Evolutionary conservation across 2,329 filamentous ascomycete species (phyloP), one percentile per base, ranked within the genome.

Genomic region (Calonectria henricotiae): DNA sequence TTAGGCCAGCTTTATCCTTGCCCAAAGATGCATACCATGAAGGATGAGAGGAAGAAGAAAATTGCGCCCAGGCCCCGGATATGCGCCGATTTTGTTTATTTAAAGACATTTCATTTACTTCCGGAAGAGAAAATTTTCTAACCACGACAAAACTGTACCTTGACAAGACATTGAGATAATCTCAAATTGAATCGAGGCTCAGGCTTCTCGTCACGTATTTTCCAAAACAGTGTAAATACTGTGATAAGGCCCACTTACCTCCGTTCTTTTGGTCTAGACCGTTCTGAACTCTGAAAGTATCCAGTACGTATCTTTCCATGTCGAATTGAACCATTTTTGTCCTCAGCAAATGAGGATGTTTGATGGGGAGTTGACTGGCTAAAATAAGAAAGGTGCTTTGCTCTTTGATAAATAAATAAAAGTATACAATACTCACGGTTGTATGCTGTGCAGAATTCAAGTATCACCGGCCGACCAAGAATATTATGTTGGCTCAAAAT

Each of bases 241-340:
- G 47, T 64, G n/a, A 4, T 1, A 1, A 12, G 25, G 12, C 11
- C 46, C 43, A 27, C 35, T 43, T 32, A 5, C 2, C 35, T 51
- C 32, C n/a, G 44, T 63, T 58, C 39, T 55, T 9, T 13, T 43
- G 37, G 37, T 43, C 27, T 35, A 23, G 23, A 55, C 62, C 27
- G 39, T 65, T 37, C 25, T 17, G 25, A 17, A 35, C 32, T 43
- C 20, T 44, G 4, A 49, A 58, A 37, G 35, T 17, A 51, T 65
- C 46, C n/a, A 39, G 62, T 65, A 65, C 49, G 62, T 65, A 65
- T 32, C 25, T 6, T 65, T 65, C 27, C 27, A 43, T 65, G 35
- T 47, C 9, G 8, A 27, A 49, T 39, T 27, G 13, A 51, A 51
- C 25, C 27, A 17, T 51, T 51, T 51, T 51, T 32, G 27, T 51